Evolutionary conservation across 192 early-diverging fungal species (phyloP), one percentile per base, ranked within the genome.

Genomic region (Diversispora epigaea): DNA sequence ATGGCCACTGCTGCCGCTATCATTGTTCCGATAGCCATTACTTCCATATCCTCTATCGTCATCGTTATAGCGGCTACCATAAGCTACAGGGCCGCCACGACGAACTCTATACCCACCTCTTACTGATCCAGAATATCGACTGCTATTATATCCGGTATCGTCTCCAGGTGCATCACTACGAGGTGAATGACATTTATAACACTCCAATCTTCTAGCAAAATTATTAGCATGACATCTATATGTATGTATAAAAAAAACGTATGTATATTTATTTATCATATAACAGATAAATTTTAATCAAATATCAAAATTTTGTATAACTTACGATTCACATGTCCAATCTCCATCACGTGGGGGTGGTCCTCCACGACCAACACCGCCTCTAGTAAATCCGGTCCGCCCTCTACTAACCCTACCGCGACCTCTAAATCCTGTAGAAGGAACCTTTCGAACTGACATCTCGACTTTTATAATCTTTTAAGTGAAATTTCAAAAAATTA

Each of bases 181-280:
- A 25, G 87, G 86, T 15, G 84, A 81, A 22, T 89, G 84, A 64
- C 90, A 91, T 71, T 84, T 81, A 74, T 88, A 89, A 74, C 90
- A 91, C 52, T 85, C 85, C 67, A 81, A 78, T 71, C 89, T 56
- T 66, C 87, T 80, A 12, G 89, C 88, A 79, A 91, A 91, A 70
- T 91, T 91, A 71, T 86, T 89, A 71, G 87, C 86, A 7, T 85
- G 79, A 63, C 90, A 91, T 22, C 90, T 91, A 75, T 25, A 58
- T 61, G 40, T 9, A 3, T 15, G 11, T 39, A 56, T 43, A 60
- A 64, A 19, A 47, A 14, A 8, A 55, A 69, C 40, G 21, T 25
- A n/a, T 4, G 54, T 14, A n/a, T 14, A 72, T 12, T 22, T 47
- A 15, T 6, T 22, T 22, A 40, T 0, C 21, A 0, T 32, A 15